These are phyloP conservation scores for Salvia miltiorrhiza DNA, from an alignment of 257 asterid species.

Conservation along the genomic window DNA sequence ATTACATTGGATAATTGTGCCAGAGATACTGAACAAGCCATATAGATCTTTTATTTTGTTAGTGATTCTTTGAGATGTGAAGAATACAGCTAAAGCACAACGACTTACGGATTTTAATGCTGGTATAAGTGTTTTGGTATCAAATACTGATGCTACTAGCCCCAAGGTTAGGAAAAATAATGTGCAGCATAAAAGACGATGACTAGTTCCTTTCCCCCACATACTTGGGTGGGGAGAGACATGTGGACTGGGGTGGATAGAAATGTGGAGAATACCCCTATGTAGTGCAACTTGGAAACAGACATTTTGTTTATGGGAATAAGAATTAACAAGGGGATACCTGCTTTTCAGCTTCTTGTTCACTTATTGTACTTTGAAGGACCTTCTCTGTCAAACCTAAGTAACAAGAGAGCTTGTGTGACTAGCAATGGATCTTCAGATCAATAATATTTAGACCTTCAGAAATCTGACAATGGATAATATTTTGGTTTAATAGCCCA, in stretches of 20 bases:
- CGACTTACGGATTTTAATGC: neutral
- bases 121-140: neutral
- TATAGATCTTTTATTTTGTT: neutral
- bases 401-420: constrained; percentile 21
- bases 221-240: neutral
- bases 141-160: neutral
- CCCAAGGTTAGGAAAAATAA: neutral
- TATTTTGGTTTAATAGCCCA: constrained; percentile 2
- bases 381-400: constrained; percentile 87
- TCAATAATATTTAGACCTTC: neutral
- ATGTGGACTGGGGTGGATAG: neutral
- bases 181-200: neutral
- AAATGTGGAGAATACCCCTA: neutral
- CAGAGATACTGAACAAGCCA: neutral
- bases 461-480: neutral
- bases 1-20: neutral
- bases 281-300: neutral
- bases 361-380: constrained; percentile 69
- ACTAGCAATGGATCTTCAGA: constrained; percentile 6
- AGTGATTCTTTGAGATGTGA: neutral
- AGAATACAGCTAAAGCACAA: neutral
- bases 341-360: constrained; percentile 88
- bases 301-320: neutral
- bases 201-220: constrained; percentile 7
- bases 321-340: constrained; percentile 31